Conservation (phyloP, 768 basidiomycete species). For the Trametes maxima region DNA sequence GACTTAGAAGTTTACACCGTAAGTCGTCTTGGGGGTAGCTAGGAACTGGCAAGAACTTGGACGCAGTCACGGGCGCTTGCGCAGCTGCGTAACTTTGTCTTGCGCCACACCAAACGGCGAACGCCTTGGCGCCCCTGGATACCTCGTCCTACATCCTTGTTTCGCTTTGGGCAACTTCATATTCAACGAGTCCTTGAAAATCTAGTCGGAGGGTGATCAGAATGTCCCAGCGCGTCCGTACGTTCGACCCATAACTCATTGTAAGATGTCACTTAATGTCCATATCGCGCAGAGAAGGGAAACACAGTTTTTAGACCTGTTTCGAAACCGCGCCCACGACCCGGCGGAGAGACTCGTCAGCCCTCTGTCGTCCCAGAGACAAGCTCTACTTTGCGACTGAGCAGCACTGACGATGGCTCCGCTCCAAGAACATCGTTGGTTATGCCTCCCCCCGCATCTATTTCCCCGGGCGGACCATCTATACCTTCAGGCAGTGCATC, state of each 20-base stretch:
- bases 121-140: too few species aligned
- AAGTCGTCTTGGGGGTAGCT: too few species aligned
- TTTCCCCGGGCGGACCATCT: too few species aligned
- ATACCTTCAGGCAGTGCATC: background rate
- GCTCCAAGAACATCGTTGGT: background rate
- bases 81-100: background rate
- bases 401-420: constrained; percentile 2
- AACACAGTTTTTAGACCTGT: constrained; percentile 70
- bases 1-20: too few species aligned
- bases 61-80: background rate
- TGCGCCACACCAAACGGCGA: too few species aligned
- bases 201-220: background rate
- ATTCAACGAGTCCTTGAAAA: background rate
- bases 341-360: constrained; percentile 27
- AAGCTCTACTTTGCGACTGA: background rate
- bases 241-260: constrained; percentile 37
- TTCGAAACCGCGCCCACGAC: constrained; percentile 53
- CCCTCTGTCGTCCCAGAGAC: constrained; percentile 29
- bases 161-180: background rate
- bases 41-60: too few species aligned
- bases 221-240: constrained; percentile 60
- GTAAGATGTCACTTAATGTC: background rate
- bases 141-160: background rate
- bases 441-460: constrained; percentile 22
- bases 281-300: constrained; percentile 61